Conservation (phyloP, 2,329 filamentous ascomycete species). For the Magnaporthiopsis rhizophila region DNA sequence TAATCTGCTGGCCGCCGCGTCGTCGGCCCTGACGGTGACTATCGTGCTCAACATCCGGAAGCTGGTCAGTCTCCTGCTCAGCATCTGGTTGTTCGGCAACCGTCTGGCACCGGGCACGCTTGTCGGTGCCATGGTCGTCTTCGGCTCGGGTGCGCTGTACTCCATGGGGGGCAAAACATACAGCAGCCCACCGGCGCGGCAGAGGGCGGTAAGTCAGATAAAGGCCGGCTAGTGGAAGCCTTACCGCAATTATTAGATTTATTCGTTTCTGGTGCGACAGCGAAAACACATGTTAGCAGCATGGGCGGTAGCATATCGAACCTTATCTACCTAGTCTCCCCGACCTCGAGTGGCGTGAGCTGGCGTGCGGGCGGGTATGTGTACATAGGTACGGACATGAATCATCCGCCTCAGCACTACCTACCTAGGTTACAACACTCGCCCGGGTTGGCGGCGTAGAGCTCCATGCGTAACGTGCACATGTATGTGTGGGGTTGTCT, state of each 20-base stretch:
- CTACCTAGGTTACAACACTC: neutral
- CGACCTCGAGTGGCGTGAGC: neutral
- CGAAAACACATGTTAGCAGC: neutral
- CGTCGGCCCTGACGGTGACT: slow-evolving; percentile 88
- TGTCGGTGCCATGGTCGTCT: slow-evolving; percentile 76
- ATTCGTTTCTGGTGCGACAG: neutral
- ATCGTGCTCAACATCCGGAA: slow-evolving; percentile 96
- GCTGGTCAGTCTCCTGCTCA: slow-evolving; percentile 80
- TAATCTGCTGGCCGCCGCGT: slow-evolving; percentile 82
- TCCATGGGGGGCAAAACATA: slow-evolving; percentile 56
- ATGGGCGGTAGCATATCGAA: neutral
- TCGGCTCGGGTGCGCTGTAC: slow-evolving; percentile 85
- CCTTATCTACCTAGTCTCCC: neutral
- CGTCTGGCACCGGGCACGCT: slow-evolving; percentile 67
- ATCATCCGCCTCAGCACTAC: neutral
- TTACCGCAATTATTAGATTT: slow-evolving; percentile 1
- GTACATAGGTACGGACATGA: slow-evolving; percentile 2
- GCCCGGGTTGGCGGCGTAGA: neutral
- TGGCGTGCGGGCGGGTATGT: neutral
- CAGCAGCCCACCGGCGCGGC: slow-evolving; percentile 23
- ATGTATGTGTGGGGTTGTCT: neutral
- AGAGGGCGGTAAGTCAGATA: slow-evolving; percentile 17
- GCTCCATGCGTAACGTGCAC: neutral
- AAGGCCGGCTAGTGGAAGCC: slow-evolving; percentile 16
- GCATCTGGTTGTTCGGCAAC: slow-evolving; percentile 93